Base-by-base conservation (phyloP, 2,329 filamentous ascomycete genomes). In the Periconia sp. region DNA sequence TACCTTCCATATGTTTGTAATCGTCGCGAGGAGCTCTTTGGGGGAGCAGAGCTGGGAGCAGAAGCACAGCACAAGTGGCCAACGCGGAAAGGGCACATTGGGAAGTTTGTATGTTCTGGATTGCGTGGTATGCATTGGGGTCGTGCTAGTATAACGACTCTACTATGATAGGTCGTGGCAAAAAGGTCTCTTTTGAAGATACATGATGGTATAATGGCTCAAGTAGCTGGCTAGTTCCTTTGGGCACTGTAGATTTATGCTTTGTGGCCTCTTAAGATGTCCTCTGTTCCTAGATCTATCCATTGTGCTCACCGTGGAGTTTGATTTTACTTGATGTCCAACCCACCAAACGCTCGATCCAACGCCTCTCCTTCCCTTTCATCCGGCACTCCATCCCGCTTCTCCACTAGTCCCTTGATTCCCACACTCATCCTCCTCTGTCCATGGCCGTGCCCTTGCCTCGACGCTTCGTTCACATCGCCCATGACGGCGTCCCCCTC, bases 281-380 rank as follows among this genome's bases (percentile, higher is more conserved):
- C n/a, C 3, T 31, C 42, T 23, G 19, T 27, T 27, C 23, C 23
- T 8, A 27, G 3, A 8, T 8, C 23, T 27, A 27, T 27, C 5
- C 23, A 27, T 27, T 8, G 23, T 27, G 8, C 8, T 27, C 23
- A 27, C 23, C 23, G 23, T 8, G 8, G 23, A 27, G 23, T 27
- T 27, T 27, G 3, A 5, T 27, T 44, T 56, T 53, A 61, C 41
- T 57, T 62, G 35, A 94, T 72, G 0, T 81, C 85, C 58, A 95
- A 68, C 0, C 86, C 86, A 42, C 85, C 83, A 79, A 96, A 92
- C 9, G 92, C 86, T 52, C 73, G 60, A 60, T 76, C 74, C 52
- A 76, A 47, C 86, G 82, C 74, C 79, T 86, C 77, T 87, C 90
- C 47, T 82, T 74, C 81, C 10, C 85, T 85, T 47, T 52, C 23